Conservation (phyloP, 140 eudicot genomes). For the Anethum foeniculum region DNA sequence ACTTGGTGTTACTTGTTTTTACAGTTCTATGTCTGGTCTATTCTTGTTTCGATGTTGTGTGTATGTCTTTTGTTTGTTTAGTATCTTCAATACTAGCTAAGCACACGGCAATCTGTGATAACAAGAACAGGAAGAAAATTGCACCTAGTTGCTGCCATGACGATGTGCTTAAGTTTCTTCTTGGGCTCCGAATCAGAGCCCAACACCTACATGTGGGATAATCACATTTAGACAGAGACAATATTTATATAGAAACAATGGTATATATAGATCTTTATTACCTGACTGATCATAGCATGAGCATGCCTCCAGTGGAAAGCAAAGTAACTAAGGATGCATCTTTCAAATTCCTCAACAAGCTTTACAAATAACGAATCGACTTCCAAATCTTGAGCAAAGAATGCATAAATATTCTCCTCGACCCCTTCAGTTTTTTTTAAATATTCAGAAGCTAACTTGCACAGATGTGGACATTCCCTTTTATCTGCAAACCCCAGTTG, state of each 20-base stretch:
- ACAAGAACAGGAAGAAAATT: neutral
- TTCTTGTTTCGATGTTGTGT: neutral
- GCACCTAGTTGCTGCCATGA: slow-evolving; percentile 90
- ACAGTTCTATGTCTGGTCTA: neutral
- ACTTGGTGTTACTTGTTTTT: neutral
- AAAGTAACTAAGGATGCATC: slow-evolving; percentile 87
- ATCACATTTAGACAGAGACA: neutral
- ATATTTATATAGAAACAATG: neutral
- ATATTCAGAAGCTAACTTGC: slow-evolving; percentile 58
- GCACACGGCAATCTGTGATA: neutral
- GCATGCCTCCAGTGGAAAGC: slow-evolving; percentile 94
- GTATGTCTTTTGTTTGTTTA: neutral
- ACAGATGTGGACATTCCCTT: slow-evolving; percentile 57
- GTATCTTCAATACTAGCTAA: neutral
- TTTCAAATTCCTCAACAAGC: slow-evolving; percentile 86
- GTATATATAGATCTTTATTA: slow-evolving; percentile 9
- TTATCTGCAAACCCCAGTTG: slow-evolving; percentile 62
- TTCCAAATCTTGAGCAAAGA: slow-evolving; percentile 53
- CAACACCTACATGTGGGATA: slow-evolving; percentile 38
- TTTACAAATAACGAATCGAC: slow-evolving; percentile 81
- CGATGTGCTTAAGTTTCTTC: slow-evolving; percentile 81
- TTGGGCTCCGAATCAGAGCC: slow-evolving; percentile 70
- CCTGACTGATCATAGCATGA: slow-evolving; percentile 72
- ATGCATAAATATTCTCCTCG: slow-evolving; percentile 79
- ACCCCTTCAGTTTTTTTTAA: slow-evolving; percentile 57